Evolutionary conservation across 495 filamentous ascomycete species (phyloP), one percentile per base, ranked within the genome.

Genomic region (Aspergillus hancockii): DNA sequence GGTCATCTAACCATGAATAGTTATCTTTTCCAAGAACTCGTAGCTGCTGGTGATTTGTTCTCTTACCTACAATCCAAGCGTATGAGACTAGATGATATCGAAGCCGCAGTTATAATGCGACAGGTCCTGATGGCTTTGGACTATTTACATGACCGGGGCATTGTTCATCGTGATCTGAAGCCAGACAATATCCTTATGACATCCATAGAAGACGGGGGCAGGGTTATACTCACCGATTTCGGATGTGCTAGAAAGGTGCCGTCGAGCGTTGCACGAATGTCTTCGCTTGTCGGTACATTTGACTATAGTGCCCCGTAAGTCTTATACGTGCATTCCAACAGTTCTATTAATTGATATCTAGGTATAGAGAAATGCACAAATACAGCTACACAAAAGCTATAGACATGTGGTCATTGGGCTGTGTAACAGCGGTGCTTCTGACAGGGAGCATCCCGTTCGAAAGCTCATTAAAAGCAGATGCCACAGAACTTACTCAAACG

Each of bases 301-400:
- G 81, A 84, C 38, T 93, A 86, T 60, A 77, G 78, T 55, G 88
- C 90, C 32, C 90, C 90, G 90, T 93, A 69, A 82, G 89, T 77
- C 21, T 10, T 36, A 67, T 8, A 66, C 57, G 54, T 62, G n/a
- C 40, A 57, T 55, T 55, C 36, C 47, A 55, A n/a, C 5, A 54
- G 38, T 13, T 9, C 14, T 22, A 18, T 14, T 58, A 43, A 30
- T 28, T 30, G 50, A 18, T 55, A 64, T 54, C 56, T 75, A 14
- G 61, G 59, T 13, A 74, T 49, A 84, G 83, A 9, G 85, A 85
- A 70, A 67, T 82, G 40, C 58, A 70, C 53, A 45, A 62, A 46
- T 14, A 65, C 51, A 63, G 52, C 8, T 89, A 89, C 65, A 86
- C 83, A 18, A 81, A 79, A 59, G 76, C 83, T 30, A 74, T 85